These are phyloP conservation scores for Trichosporon sp. DNA, from an alignment of 1,284 basidiomycete genomes.

Conservation along the genomic window DNA sequence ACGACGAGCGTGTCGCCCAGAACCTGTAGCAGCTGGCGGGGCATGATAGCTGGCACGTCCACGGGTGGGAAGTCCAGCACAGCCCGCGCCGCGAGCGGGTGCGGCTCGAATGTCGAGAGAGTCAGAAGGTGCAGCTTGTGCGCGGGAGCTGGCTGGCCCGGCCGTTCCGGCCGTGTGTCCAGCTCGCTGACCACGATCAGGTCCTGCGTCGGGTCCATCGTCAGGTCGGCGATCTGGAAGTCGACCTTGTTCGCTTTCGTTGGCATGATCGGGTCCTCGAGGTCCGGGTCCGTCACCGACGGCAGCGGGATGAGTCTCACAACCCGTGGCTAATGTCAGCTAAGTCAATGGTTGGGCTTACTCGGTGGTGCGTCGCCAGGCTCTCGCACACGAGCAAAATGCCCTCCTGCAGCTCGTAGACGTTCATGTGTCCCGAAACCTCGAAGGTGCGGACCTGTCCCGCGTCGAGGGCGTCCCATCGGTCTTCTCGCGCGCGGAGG, in stretches of 20 bases:
- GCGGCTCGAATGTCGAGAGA: constrained; percentile 49
- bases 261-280: constrained; percentile 38
- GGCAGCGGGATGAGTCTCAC: constrained; percentile 53
- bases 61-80: constrained; percentile 48
- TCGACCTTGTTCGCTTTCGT: constrained; percentile 36
- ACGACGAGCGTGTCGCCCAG: constrained; percentile 54
- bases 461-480: constrained; percentile 43
- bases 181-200: constrained; percentile 54
- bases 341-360: background rate
- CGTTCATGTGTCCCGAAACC: constrained; percentile 46
- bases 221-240: constrained; percentile 54
- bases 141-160: constrained; percentile 31
- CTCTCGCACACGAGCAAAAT: constrained; percentile 54
- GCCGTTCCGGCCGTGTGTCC: background rate
- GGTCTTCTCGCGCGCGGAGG: constrained; percentile 39
- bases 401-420: constrained; percentile 57
- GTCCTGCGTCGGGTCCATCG: constrained; percentile 56
- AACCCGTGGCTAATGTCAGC: constrained; percentile 36
- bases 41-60: constrained; percentile 31
- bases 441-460: constrained; percentile 34
- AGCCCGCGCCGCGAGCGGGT: constrained; percentile 46
- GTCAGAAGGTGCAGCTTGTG: constrained; percentile 53
- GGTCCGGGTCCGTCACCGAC: constrained; percentile 43
- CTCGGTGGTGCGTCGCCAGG: constrained; percentile 35
- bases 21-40: constrained; percentile 54